Base-by-base conservation (phyloP, 2,329 filamentous ascomycete genomes). In the Alternaria gaisen region DNA sequence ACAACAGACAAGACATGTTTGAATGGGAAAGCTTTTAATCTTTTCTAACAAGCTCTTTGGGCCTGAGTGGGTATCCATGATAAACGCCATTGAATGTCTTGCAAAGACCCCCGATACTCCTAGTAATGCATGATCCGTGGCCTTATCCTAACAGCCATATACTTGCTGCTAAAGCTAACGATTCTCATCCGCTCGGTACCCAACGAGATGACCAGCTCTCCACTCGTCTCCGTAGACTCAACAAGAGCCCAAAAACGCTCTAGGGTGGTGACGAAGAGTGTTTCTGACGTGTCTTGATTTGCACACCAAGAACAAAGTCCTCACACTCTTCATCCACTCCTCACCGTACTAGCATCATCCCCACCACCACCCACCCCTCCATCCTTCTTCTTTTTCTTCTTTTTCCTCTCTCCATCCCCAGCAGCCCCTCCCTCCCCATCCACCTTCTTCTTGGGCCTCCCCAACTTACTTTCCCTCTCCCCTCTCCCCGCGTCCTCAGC, bases 321-420 rank as follows among this genome's bases (percentile, higher is more conserved):
- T 24, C 14, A 11, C 2, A 1, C 14, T 70, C 22, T 24, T 24
- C 66, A 71, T 51, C 60, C 66, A 61, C 67, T 67, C 47, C 58
- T 32, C 50, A 70, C 70, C 32, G 61, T 67, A 56, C 64, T 64
- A 54, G 58, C 68, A 67, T 70, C 71, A 20, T 68, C 57, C 12
- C 56, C 57, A 10, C 53, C 65, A 16, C 54, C 63, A 43, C 56
- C 65, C n/a, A n/a, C n/a, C 34, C 28, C 51, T 10, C 20, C 61
- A 56, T 66, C 68, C 20, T 63, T 63, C 60, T 65, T 64, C 63
- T 64, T 67, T 43, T 65, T 65, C 47, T 64, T 67, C 59, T 63
- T 71, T 63, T 57, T 66, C 50, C 63, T 66, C 62, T 16, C 48
- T 55, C 68, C 63, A 4, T 22, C 58, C 5, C 24, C 61, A 38